Evolutionary conservation across 225 moss, liverwort and hornwort genomes (phyloP).

Genomic region (Polytrichum formosum): DNA sequence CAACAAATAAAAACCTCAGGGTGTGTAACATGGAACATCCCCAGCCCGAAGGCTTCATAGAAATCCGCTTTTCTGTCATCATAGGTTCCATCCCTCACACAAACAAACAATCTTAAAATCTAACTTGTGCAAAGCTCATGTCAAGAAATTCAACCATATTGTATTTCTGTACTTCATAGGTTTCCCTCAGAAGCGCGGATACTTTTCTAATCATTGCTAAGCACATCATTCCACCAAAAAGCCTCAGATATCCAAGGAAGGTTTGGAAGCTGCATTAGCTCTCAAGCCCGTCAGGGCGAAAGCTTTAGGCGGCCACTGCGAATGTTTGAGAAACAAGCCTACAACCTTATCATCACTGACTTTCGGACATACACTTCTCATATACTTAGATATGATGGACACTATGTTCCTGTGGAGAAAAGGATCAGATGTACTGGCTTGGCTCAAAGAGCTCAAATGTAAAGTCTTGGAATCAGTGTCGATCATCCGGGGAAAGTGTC

Average conservation of each 20-base stretch:
- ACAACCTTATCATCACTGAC: conserved; percentile 23
- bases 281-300: conserved; percentile 42
- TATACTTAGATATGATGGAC: background rate
- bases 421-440: too few relatives aligned
- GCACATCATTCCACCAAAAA: background rate
- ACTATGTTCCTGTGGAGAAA: background rate
- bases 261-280: conserved; percentile 44
- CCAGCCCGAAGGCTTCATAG: too few relatives aligned
- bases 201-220: conserved; percentile 35
- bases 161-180: too few relatives aligned
- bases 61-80: too few relatives aligned
- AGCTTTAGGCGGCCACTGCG: conserved; percentile 79
- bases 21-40: too few relatives aligned
- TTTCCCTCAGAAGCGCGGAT: conserved; percentile 47
- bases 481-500: too few relatives aligned
- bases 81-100: too few relatives aligned
- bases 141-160: too few relatives aligned
- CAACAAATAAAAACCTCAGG: too few relatives aligned
- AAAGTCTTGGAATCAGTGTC: conserved; percentile 13
- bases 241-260: conserved; percentile 56
- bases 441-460: conserved; percentile 14
- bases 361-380: too few relatives aligned
- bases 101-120: too few relatives aligned
- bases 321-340: conserved; percentile 95
- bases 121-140: conserved; percentile 11